phyloP scores from a whole-genome alignment of 1,284 basidiomycete genomes.

The Puccinia sorghi region DNA sequence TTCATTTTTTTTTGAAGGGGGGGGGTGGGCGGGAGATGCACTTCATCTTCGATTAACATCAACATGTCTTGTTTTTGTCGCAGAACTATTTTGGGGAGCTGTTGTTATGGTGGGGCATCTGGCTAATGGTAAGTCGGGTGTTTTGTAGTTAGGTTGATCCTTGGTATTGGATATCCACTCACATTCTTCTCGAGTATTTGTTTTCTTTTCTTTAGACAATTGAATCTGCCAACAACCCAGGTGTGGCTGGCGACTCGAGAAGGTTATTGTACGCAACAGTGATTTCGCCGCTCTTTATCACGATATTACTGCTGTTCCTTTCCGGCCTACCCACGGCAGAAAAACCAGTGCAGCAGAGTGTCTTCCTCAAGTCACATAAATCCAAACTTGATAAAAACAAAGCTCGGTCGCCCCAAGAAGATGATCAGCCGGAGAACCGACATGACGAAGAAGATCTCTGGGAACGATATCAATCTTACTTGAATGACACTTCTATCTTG shows the following conservation, averaged over 20 bases:
- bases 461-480: conserved; percentile 55
- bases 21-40: neutral
- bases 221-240: conserved; percentile 52
- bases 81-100: conserved; percentile 45
- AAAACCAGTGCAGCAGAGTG: conserved; percentile 69
- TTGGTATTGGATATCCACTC: too few relatives aligned
- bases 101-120: conserved; percentile 45
- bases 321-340: conserved; percentile 73
- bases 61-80: neutral
- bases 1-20: neutral
- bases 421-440: conserved; percentile 42
- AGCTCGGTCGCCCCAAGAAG: neutral
- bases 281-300: conserved; percentile 57
- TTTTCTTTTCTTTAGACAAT: conserved; percentile 51
- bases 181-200: too few relatives aligned
- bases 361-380: conserved; percentile 66
- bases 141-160: neutral
- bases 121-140: conserved; percentile 36
- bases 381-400: conserved; percentile 56
- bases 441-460: conserved; percentile 55
- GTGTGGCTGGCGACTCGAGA: neutral
- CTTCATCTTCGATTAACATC: neutral
- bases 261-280: conserved; percentile 52
- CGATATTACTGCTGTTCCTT: conserved; percentile 64
- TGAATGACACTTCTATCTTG: conserved; percentile 66